Conservation (phyloP, 2,329 filamentous ascomycete species). For the Colletotrichum sp. region DNA sequence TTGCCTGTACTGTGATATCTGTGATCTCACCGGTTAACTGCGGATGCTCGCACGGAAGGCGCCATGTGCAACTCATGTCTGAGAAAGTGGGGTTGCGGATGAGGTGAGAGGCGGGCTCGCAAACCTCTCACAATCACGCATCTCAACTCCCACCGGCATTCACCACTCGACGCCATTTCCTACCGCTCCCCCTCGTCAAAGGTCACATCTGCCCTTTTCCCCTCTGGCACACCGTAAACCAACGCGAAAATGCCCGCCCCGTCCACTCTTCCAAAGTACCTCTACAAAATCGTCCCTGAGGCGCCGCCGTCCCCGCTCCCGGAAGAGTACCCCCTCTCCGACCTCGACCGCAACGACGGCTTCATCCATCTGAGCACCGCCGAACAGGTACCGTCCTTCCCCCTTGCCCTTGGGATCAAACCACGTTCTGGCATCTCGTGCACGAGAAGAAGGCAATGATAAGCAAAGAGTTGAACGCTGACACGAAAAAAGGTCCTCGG, state of each 20-base stretch:
- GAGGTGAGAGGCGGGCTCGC: not conserved
- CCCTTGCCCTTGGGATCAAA: not conserved
- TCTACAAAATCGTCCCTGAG: conserved; percentile 66
- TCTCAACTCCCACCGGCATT: not conserved
- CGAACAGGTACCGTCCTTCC: conserved; percentile 45
- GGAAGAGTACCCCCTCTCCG: conserved; percentile 58
- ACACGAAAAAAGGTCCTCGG: conserved; percentile 41
- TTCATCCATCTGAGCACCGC: conserved; percentile 67
- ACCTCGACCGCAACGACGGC: conserved; percentile 63
- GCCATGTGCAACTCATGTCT: not conserved
- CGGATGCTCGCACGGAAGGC: not conserved
- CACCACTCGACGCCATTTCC: not conserved
- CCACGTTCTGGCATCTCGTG: not conserved
- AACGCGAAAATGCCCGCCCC: conserved; percentile 11
- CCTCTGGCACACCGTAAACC: not conserved
- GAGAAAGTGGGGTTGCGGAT: not conserved
- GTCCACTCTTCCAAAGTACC: conserved; percentile 42
- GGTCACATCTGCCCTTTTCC: not conserved
- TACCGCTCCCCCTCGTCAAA: not conserved
- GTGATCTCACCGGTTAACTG: not conserved
- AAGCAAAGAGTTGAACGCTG: not conserved
- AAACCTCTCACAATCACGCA: not conserved
- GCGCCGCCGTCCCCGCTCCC: conserved; percentile 60
- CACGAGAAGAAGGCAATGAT: not conserved
- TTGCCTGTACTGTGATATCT: not conserved